Base-by-base conservation (phyloP, 2,329 filamentous ascomycete genomes). In the Venturia nashicola region DNA sequence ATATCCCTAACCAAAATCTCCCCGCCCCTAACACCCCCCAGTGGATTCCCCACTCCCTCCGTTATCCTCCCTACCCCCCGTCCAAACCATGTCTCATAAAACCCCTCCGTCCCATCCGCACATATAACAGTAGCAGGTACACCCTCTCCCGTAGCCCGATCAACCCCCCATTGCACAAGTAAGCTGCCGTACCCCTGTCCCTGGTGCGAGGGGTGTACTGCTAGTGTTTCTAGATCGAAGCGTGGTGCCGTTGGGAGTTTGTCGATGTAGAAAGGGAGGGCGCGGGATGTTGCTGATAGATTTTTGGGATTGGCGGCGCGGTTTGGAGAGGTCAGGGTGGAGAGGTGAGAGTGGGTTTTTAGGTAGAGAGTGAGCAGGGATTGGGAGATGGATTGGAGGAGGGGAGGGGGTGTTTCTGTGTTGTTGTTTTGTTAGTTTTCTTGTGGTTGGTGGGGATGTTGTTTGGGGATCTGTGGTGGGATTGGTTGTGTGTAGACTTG, bases 101-200 rank as follows among this genome's bases (percentile, higher is more conserved):
- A 80, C 0, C 61, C 68, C 23, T 78, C 75, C 23, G 73, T 78
- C 1, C 72, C 74, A 5, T 72, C 67, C 5, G 75, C 73, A 51
- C 72, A 71, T 18, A 77, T 69, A 0, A 80, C 75, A 23, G 73
- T 76, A 32, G 77, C 72, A 64, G 71, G 71, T n/a, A 79, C 66
- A 0, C 69, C 70, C 12, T 78, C 76, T 14, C 69, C 63, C 55
- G 71, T 66, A 0, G 76, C 75, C 43, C 70, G 67, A 0, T 75
- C 68, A 57, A 57, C 27, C 18, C 51, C 78, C 76, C 76, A 79
- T 32, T 69, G 63, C 12, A 78, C 76, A 8, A 81, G 71, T 32
- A 67, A 67, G 5, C 69, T 70, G 0, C 77, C 78, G 12, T 75
- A 63, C 2, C 72, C 74, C 46, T 67, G 67, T 5, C 74, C 71